Conservation (phyloP, 1,284 basidiomycete species). For the Trichosporon sp. region DNA sequence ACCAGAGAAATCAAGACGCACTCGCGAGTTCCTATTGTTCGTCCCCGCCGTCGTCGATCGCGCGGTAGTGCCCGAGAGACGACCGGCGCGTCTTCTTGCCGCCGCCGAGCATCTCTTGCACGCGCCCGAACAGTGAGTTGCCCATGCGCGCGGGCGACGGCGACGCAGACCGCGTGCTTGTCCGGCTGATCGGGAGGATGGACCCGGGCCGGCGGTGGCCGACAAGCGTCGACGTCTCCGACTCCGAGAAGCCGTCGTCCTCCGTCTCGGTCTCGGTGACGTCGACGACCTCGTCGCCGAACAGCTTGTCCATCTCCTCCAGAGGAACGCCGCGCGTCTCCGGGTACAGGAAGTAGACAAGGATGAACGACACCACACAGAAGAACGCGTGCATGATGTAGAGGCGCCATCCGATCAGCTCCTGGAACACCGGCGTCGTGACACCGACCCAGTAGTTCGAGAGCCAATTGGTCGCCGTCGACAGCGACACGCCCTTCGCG, state of each 20-base stretch:
- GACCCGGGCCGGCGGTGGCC: constrained; percentile 32
- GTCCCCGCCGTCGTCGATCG: constrained; percentile 51
- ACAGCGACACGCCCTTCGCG: constrained; percentile 90
- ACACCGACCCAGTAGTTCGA: constrained; percentile 68
- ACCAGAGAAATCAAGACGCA: constrained; percentile 23
- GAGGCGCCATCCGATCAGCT: constrained; percentile 82
- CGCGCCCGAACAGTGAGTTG: constrained; percentile 39
- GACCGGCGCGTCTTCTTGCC: constrained; percentile 36
- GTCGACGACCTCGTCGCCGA: constrained; percentile 36
- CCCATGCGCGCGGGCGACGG: constrained; percentile 24
- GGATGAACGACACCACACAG: constrained; percentile 78
- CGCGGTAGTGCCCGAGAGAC: constrained; percentile 53
- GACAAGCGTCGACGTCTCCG: constrained; percentile 62
- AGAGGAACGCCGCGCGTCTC: constrained; percentile 56
- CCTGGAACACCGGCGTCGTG: constrained; percentile 81
- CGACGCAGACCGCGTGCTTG: constrained; percentile 26
- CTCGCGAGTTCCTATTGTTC: constrained; percentile 69
- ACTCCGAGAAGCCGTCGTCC: constrained; percentile 47
- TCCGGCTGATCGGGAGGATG: constrained; percentile 27
- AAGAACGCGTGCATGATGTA: constrained; percentile 97
- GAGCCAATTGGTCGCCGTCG: constrained; percentile 78
- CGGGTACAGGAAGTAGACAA: constrained; percentile 54
- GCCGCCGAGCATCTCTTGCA: constrained; percentile 55
- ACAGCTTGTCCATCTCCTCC: constrained; percentile 54
- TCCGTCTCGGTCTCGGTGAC: constrained; percentile 29